Evolutionary conservation across 176 grass and related monocot genomes (phyloP), one percentile per base, ranked within the genome.

Genomic region (Tuctoria greenei): DNA sequence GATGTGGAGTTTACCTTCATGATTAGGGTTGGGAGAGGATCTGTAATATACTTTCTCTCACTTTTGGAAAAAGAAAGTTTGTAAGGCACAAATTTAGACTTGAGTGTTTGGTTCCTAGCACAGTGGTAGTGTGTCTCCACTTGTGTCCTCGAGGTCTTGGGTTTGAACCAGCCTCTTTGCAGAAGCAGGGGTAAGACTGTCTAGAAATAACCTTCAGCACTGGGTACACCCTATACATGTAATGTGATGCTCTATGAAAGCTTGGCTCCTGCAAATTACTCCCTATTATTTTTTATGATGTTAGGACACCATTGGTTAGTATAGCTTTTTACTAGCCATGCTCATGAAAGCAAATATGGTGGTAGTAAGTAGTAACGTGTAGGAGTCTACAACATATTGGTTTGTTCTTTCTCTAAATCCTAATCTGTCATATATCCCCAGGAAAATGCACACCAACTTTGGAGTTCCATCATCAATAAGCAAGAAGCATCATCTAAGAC

Each of bases 391-490:
- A 23, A 56, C 52, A 56, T 56, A 52, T 52, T 52, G 4, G 49
- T n/a, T 52, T 52, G 31, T 70, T 27, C 37, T 63, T 35, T 24
- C 31, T 17, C 23, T 2, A 47, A 78, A 27, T 43, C 55, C 82
- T 92, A 25, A 75, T 69, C 49, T 61, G 60, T 59, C 17, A 46
- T 80, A 5, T 66, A 69, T 67, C 41, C 79, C 44, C 24, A 89
- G 84, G 72, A 85, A 55, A 77, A 76, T 0, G 36, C 73, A 70
- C 57, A 57, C 25, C 69, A 80, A 76, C 64, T 75, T 67, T 70
- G 83, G 79, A 76, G 67, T 63, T 90, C 79, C 42, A 75, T 84
- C 17, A 20, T 72, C 69, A 42, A 49, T 51, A 76, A 67, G 68
- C 79, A 76, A 87, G 84, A 71, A 82, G 64, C 51, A 58, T 64